phyloP scores from a whole-genome alignment of 768 basidiomycete genomes.

The Boletus rubroflammeus region DNA sequence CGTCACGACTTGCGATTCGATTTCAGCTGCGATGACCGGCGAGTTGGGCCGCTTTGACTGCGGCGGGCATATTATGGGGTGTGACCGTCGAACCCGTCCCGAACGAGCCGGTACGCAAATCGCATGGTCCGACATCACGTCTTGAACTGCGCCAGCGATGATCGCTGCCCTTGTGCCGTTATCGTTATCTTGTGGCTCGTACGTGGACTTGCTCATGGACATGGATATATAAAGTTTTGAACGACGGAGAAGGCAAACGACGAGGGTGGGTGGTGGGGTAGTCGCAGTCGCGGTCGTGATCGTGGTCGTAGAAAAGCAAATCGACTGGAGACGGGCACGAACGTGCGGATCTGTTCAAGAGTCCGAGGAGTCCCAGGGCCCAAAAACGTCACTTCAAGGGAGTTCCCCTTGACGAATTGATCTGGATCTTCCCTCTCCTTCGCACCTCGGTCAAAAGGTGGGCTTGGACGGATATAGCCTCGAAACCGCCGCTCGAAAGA shows the following conservation, averaged over 20 bases:
- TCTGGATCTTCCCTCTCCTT: neutral
- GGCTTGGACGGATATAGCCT: neutral
- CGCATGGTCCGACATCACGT: too few relatives aligned
- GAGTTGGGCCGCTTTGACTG: neutral
- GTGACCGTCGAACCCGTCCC: neutral
- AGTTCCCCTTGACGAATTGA: neutral
- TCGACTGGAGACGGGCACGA: neutral
- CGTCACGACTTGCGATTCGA: neutral
- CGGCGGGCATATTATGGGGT: neutral
- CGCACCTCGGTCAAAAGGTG: neutral
- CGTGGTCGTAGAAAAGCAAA: neutral
- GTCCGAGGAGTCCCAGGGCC: neutral
- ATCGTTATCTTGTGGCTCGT: neutral
- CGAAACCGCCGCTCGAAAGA: neutral
- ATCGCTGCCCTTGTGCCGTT: neutral
- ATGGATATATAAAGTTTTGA: neutral
- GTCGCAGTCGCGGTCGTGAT: neutral
- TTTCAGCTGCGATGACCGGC: neutral
- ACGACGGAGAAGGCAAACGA: neutral
- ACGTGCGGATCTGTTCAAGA: slow-evolving; percentile 1
- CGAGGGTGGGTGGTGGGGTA: neutral
- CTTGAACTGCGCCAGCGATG: neutral
- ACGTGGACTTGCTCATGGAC: neutral
- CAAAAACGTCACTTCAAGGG: neutral
- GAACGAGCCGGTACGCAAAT: neutral